Evolutionary conservation across 163 green algal species (phyloP).

Genomic region (Picocystis sp.): DNA sequence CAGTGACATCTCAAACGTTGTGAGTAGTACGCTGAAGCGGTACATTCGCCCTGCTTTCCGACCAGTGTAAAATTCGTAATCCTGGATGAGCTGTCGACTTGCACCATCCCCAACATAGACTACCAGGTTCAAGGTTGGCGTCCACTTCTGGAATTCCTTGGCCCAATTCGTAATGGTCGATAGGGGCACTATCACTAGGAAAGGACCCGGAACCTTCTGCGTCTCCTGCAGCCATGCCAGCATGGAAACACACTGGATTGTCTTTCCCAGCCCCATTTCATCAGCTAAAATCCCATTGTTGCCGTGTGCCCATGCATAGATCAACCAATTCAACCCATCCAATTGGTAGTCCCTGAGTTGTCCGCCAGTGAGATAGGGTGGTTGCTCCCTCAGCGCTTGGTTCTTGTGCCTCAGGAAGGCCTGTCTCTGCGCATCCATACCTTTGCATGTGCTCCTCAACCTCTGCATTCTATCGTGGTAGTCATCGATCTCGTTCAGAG

Average conservation of each 20-base stretch:
- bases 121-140: constrained; percentile 38
- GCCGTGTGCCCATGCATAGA: constrained; percentile 45
- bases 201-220: constrained; percentile 52
- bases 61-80: constrained; percentile 21
- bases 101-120: constrained; percentile 71
- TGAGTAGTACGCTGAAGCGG: constrained; percentile 65
- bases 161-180: constrained; percentile 77
- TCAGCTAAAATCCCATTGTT: constrained; percentile 32
- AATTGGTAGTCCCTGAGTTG: constrained; percentile 87
- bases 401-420: constrained; percentile 28
- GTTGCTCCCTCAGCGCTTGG: constrained; percentile 46
- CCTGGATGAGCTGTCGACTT: constrained; percentile 21
- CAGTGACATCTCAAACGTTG: constrained; percentile 82
- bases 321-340: constrained; percentile 81
- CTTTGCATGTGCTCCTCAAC: constrained; percentile 19
- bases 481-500: constrained; percentile 15
- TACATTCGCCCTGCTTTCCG: constrained; percentile 8
- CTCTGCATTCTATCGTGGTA: constrained; percentile 24
- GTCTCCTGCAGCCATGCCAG: constrained; percentile 33
- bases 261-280: constrained; percentile 49
- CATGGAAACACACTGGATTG: constrained; percentile 33
- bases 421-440: constrained; percentile 37
- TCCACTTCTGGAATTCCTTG: constrained; percentile 49
- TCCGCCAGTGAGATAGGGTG: constrained; percentile 48
- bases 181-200: constrained; percentile 73